These are phyloP conservation scores for Dactylellina cionopaga DNA, from an alignment of 2,329 filamentous ascomycete species.

Conservation along the genomic window DNA sequence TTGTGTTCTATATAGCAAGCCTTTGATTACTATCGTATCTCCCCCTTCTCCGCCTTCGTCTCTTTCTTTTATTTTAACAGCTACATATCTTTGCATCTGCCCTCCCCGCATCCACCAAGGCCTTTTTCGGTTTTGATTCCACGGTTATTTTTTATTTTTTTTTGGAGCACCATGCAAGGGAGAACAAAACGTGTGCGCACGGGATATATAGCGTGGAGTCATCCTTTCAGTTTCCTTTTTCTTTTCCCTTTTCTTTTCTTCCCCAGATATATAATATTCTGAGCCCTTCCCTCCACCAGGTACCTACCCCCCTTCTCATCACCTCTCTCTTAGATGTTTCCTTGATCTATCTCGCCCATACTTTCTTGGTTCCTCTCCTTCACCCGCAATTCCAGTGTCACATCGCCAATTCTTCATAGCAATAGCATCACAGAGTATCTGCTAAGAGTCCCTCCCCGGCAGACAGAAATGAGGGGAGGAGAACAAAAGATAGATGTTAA, in stretches of 20 bases:
- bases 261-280: not conserved
- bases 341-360: not conserved
- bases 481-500: too few species aligned
- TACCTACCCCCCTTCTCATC: not conserved
- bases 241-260: not conserved
- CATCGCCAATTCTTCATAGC: too few species aligned
- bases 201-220: slow-evolving; percentile 23
- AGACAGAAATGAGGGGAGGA: too few species aligned
- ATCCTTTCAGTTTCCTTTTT: not conserved
- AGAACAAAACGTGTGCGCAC: not conserved
- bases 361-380: too few species aligned
- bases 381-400: too few species aligned
- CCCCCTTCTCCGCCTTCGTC: not conserved
- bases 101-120: not conserved
- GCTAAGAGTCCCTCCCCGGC: too few species aligned
- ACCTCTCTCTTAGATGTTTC: not conserved
- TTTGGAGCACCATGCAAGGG: not conserved
- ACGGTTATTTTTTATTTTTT: slow-evolving; percentile 12
- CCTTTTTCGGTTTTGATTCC: slow-evolving; percentile 4
- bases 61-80: slow-evolving; percentile 1
- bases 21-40: not conserved
- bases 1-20: slow-evolving; percentile 4
- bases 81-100: slow-evolving; percentile 6
- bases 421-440: too few species aligned
- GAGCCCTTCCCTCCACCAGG: not conserved